phyloP scores from a whole-genome alignment of 2,329 filamentous ascomycete species.

The Neonectria magnoliae region DNA sequence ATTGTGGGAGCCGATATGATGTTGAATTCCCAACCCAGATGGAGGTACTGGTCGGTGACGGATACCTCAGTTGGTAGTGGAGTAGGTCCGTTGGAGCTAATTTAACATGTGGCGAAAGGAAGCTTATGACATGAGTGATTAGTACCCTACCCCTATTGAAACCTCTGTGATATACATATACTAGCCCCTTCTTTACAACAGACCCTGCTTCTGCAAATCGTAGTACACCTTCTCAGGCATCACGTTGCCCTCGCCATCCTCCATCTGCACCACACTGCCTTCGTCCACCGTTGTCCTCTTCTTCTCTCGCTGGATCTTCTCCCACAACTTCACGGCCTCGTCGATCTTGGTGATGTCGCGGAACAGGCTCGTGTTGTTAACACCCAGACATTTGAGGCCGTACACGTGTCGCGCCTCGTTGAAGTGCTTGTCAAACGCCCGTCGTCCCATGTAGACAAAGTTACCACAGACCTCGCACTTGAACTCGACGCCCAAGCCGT shows the following conservation, averaged over 20 bases:
- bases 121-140: not conserved
- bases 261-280: slow-evolving; percentile 95
- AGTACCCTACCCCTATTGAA: no score
- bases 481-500: slow-evolving; percentile 94
- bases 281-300: slow-evolving; percentile 79
- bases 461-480: slow-evolving; percentile 97
- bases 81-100: not conserved
- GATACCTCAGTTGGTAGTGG: not conserved
- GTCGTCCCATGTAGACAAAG: slow-evolving; percentile 97
- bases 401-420: slow-evolving; percentile 94
- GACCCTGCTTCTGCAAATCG: slow-evolving; percentile 91
- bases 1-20: no score
- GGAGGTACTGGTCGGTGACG: not conserved
- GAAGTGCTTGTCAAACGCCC: slow-evolving; percentile 98
- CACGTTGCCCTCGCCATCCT: slow-evolving; percentile 95
- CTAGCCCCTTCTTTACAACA: slow-evolving; percentile 65
- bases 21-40: no score
- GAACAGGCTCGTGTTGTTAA: slow-evolving; percentile 91
- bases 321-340: slow-evolving; percentile 88
- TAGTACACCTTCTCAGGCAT: slow-evolving; percentile 99
- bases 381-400: slow-evolving; percentile 91
- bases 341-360: slow-evolving; percentile 93
- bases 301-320: slow-evolving; percentile 89
- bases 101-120: no score
- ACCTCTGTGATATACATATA: slow-evolving; percentile 20